Evolutionary conservation across 2,329 filamentous ascomycete genomes (phyloP), one percentile per base, ranked within the genome.

Genomic region (Trichothecium sympodiale): DNA sequence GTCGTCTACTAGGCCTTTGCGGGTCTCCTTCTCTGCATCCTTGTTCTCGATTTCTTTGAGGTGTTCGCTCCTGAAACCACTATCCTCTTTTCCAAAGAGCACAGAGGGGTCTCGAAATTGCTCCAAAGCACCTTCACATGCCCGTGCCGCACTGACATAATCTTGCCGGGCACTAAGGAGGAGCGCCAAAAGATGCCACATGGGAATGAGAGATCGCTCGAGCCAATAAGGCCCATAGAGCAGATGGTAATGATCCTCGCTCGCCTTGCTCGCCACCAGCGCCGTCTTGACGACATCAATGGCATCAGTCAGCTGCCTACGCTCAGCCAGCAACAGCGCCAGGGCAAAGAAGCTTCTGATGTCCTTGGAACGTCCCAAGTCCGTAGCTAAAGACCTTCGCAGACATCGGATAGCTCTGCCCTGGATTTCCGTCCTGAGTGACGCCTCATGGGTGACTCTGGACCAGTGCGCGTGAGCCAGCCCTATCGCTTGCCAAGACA

Each of bases 101-200:
- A 82, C 67, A 1, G 71, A 57, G 0, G 78, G 72, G 41, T 85
- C 78, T 36, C 80, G 77, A 49, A 94, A 93, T 51, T 94, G 85
- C 46, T 94, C 87, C 51, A 96, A 83, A 4, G 87, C 88, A 17
- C 85, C 87, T 52, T 94, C 86, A 46, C 88, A 96, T 23, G 87
- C 81, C 49, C 80, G 79, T 18, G 76, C 72, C 2, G 91, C 88
- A 55, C 83, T 81, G 34, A 75, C 64, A 48, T 83, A 94, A 43
- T 95, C 87, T 45, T 94, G 83, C 43, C 83, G 78, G 1, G 87
- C 85, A 45, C 85, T 94, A 20, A 96, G 62, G 16, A 96, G 67
- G 17, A 98, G 67, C 1, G 86, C 80, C 32, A 98, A 69, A 13
- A 98, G 68, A 62, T 98, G 91, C 88, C 91, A 95, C 17, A 95